Evolutionary conservation across 2,329 filamentous ascomycete genomes (phyloP), one percentile per base, ranked within the genome.

Genomic region (Phoma sp.): DNA sequence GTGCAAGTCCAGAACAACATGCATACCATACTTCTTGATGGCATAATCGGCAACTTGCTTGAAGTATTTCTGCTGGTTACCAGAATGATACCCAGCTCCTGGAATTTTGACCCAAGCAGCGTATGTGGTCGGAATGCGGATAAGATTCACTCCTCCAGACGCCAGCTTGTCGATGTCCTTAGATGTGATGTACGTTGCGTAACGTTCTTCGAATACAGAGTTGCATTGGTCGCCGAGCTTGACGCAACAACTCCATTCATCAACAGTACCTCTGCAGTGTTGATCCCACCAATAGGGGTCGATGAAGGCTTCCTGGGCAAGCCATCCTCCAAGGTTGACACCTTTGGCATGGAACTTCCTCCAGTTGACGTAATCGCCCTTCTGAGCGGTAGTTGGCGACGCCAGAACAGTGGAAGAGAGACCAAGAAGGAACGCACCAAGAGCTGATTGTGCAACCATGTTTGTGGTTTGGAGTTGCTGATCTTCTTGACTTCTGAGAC

Each of bases 101-200:
- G 74, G 73, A 8, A 75, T 65, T 15, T 71, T 64, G 43, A 76
- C 54, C 74, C 73, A 77, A 4, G 72, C 72, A 1, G 74, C 70
- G 40, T 76, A 77, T 6, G 70, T 71, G 1, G 70, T 74, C 1
- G 75, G 73, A 19, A 77, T 76, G 6, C 74, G 65, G 13, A 76
- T 65, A 4, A 68, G 62, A 39, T 72, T 73, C 29, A 77, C 61
- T 9, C 69, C 69, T 3, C 60, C 59, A 13, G 62, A 59, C 10
- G 70, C 75, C 13, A 76, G 58, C 44, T 66, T 64, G 51, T 76
- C 74, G 45, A 77, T 74, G 27, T 67, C 63, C 1, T 57, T 46
- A 1, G 64, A 63, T n/a, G 58, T 73, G 48, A 74, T 58, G 47
- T 63, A 75, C 2, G 69, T 61, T 10, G 64, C 64, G 45, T 74